Evolutionary conservation across 2,329 filamentous ascomycete species (phyloP).

Genomic region (Neofusicoccum laricinum): DNA sequence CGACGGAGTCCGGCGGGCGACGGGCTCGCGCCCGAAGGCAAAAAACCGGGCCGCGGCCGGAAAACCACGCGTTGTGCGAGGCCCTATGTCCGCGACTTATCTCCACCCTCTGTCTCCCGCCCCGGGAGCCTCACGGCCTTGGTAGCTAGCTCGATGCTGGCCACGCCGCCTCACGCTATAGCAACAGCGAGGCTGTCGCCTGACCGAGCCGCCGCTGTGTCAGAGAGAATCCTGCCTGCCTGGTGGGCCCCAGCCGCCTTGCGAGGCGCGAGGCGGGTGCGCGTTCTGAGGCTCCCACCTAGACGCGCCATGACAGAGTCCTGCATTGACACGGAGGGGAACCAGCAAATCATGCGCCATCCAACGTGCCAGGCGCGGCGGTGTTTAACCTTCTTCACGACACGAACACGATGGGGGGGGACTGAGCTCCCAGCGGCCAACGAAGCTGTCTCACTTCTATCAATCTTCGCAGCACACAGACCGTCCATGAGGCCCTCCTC

Average conservation of each 20-base stretch:
- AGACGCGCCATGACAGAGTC: neutral
- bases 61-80: neutral
- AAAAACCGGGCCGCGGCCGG: neutral
- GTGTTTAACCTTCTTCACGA: neutral
- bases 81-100: neutral
- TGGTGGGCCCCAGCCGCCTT: neutral
- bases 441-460: neutral
- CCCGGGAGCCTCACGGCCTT: neutral
- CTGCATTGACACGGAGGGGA: neutral
- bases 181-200: neutral
- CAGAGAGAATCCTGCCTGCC: neutral
- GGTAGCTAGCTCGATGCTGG: too few species aligned
- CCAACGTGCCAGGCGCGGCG: neutral
- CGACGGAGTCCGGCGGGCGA: neutral
- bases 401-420: neutral
- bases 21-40: neutral
- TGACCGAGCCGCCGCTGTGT: neutral
- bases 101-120: neutral
- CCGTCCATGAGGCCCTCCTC: neutral
- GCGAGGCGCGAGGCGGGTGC: too few species aligned
- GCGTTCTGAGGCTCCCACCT: neutral
- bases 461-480: neutral
- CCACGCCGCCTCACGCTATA: too few species aligned
- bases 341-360: neutral
- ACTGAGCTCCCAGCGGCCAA: neutral